phyloP scores from a whole-genome alignment of 345 rosid species.

The Salix brachista region DNA sequence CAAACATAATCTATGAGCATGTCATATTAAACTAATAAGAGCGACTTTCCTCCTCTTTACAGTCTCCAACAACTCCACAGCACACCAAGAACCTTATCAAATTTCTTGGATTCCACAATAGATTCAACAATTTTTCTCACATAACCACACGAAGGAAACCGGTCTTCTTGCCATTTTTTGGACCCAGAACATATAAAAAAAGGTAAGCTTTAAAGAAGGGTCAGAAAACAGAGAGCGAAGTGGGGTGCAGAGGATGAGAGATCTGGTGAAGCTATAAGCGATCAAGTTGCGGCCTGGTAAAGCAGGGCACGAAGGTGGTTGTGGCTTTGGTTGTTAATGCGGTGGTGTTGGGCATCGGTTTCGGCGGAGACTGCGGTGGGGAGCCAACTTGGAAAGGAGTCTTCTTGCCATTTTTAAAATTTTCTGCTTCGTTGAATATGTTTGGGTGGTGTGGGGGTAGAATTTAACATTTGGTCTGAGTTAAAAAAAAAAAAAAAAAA shows the following conservation, averaged over 20 bases:
- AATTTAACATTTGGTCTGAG: too few relatives aligned
- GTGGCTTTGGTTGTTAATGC: conserved; percentile 28
- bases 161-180: conserved; percentile 38
- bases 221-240: conserved; percentile 38
- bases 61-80: conserved; percentile 41
- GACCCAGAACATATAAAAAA: conserved; percentile 35
- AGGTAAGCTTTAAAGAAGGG: conserved; percentile 34
- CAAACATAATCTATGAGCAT: too few relatives aligned
- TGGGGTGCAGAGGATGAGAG: conserved; percentile 36
- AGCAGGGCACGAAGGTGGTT: conserved; percentile 50
- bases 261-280: conserved; percentile 43
- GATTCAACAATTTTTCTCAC: conserved; percentile 40
- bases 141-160: conserved; percentile 40
- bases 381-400: not conserved
- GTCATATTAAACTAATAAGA: conserved; percentile 4
- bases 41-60: conserved; percentile 50
- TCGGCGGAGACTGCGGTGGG: not conserved
- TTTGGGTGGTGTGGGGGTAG: too few relatives aligned
- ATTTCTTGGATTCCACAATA: conserved; percentile 39
- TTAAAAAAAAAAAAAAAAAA: too few relatives aligned
- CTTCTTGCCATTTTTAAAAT: not conserved
- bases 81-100: conserved; percentile 38
- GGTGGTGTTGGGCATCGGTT: conserved; percentile 28
- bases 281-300: conserved; percentile 42
- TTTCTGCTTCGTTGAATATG: too few relatives aligned